These are phyloP conservation scores for Candida pseudoglaebosa DNA, from an alignment of 805 yeast species.

Conservation along the genomic window DNA sequence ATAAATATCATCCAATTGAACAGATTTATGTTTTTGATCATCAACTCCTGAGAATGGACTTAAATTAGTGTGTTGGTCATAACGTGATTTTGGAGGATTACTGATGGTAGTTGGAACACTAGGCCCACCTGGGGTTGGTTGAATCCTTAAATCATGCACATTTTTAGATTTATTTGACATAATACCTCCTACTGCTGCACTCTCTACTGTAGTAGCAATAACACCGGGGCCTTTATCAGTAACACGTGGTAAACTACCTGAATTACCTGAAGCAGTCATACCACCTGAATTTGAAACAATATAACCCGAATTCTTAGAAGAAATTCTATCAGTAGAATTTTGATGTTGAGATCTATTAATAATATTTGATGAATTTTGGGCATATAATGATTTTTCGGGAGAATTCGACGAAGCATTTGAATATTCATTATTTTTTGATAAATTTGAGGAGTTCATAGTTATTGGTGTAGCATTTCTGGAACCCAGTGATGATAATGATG, in stretches of 20 bases:
- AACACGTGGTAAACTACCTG: too few relatives aligned
- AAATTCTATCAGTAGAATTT: too few relatives aligned
- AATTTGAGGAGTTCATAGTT: not conserved
- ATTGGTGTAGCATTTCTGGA: not conserved
- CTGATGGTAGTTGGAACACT: conserved; percentile 6
- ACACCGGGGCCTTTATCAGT: too few relatives aligned
- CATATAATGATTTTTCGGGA: not conserved
- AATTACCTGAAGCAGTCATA: too few relatives aligned
- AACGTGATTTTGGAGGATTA: not conserved
- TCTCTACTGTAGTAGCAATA: not conserved
- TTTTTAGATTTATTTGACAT: conserved; percentile 8
- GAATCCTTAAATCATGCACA: conserved; percentile 14
- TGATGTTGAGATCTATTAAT: too few relatives aligned
- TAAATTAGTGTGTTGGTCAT: not conserved
- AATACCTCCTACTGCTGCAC: conserved; percentile 5
- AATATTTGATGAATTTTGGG: not conserved
- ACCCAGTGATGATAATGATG: conserved; percentile 8
- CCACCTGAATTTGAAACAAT: too few relatives aligned
- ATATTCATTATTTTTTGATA: not conserved
- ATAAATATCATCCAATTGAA: conserved; percentile 41
- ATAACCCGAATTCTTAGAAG: too few relatives aligned
- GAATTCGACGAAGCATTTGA: conserved; percentile 2
- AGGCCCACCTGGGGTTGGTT: conserved; percentile 4
- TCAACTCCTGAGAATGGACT: not conserved
- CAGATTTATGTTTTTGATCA: conserved; percentile 24